phyloP scores from a whole-genome alignment of 1,139 yeast genomes.

The Zygosaccharomyces pseudobailii region DNA sequence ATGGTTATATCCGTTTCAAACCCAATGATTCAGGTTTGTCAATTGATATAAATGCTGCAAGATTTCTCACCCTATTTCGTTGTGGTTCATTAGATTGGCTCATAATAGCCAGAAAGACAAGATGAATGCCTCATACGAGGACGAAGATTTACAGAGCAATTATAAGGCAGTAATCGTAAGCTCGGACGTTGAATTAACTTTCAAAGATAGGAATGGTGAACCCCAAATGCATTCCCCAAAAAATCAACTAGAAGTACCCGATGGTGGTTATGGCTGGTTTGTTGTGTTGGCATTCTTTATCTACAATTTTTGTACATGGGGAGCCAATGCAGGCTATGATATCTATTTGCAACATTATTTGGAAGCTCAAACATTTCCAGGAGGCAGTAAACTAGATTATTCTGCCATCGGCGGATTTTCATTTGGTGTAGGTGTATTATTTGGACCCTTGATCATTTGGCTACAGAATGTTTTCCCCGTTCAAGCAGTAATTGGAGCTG shows the following conservation, averaged over 20 bases:
- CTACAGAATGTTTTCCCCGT: slow-evolving; percentile 29
- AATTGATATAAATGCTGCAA: no score
- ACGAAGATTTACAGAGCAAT: neutral
- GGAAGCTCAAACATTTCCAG: slow-evolving; percentile 42
- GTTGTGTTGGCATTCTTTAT: slow-evolving; percentile 50
- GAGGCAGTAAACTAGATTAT: slow-evolving; percentile 50
- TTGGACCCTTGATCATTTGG: slow-evolving; percentile 47
- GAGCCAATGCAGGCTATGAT: slow-evolving; percentile 58
- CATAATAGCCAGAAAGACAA: neutral
- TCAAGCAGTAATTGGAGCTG: slow-evolving; percentile 35
- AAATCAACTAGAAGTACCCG: slow-evolving; percentile 34
- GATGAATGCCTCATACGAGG: neutral
- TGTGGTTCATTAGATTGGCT: no score
- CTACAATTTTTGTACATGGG: slow-evolving; percentile 60
- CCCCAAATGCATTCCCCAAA: neutral
- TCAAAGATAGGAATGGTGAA: neutral
- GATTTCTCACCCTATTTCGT: no score
- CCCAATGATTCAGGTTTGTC: no score
- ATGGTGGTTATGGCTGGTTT: slow-evolving; percentile 62
- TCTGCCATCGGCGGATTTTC: slow-evolving; percentile 65
- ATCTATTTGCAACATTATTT: slow-evolving; percentile 57
- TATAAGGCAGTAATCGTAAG: neutral
- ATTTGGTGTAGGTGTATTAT: slow-evolving; percentile 50
- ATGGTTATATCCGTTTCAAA: neutral
- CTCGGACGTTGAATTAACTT: neutral